Evolutionary conservation across 2,329 filamentous ascomycete species (phyloP).

Genomic region (Drechmeria coniospora): DNA sequence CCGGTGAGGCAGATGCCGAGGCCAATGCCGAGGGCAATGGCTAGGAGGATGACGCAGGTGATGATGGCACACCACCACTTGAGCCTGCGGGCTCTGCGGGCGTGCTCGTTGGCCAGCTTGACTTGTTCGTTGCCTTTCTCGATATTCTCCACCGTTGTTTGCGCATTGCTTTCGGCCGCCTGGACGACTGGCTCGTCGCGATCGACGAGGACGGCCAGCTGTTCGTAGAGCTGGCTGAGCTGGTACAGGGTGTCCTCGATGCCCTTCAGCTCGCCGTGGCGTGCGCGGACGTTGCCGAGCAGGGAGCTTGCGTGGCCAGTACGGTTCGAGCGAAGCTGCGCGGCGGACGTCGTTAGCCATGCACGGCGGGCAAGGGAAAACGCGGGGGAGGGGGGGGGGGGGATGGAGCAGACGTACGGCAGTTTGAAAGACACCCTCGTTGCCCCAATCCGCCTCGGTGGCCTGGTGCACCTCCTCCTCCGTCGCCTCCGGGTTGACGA

Average conservation of each 20-base stretch:
- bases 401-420: constrained; percentile 42
- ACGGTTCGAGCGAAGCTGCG: constrained; percentile 58
- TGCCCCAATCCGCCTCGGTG: constrained; percentile 54
- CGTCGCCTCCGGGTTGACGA: constrained; percentile 67
- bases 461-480: constrained; percentile 58
- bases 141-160: constrained; percentile 49
- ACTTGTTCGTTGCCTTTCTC: constrained; percentile 56
- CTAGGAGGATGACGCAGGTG: constrained; percentile 39
- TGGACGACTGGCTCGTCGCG: constrained; percentile 52
- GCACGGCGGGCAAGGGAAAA: too few species aligned
- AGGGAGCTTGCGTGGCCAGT: constrained; percentile 57
- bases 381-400: neutral
- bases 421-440: constrained; percentile 69
- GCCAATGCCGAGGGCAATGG: constrained; percentile 37
- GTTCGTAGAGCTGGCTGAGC: constrained; percentile 53
- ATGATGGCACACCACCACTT: constrained; percentile 70
- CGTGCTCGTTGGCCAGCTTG: constrained; percentile 49
- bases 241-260: constrained; percentile 64
- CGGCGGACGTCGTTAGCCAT: too few species aligned
- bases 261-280: constrained; percentile 68
- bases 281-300: constrained; percentile 63
- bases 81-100: constrained; percentile 52
- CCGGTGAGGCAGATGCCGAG: constrained; percentile 30
- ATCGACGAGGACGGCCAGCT: constrained; percentile 60
- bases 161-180: constrained; percentile 48